phyloP scores from a whole-genome alignment of 2,329 filamentous ascomycete species.

The Diaporthe ilicicola region DNA sequence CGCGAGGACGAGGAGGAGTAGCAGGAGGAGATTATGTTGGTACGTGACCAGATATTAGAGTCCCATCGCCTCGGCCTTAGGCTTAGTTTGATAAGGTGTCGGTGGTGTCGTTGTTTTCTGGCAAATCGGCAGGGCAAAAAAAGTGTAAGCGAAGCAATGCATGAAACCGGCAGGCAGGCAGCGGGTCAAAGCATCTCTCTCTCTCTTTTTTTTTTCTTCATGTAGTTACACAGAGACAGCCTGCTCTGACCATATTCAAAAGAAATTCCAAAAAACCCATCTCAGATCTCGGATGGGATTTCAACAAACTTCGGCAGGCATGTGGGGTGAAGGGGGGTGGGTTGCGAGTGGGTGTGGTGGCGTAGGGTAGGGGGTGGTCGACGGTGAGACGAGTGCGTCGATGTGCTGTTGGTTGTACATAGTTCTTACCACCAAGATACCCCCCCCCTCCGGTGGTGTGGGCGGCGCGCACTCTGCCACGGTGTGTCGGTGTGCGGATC shows the following conservation, averaged over 20 bases:
- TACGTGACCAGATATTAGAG: neutral
- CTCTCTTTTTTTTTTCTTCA: neutral
- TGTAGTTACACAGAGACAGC: neutral
- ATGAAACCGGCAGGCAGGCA: constrained; percentile 26
- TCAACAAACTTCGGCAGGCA: constrained; percentile 15
- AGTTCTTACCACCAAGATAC: constrained; percentile 28
- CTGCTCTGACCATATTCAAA: constrained; percentile 4
- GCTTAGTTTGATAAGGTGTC: neutral
- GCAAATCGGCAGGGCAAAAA: constrained; percentile 9
- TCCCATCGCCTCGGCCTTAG: constrained; percentile 1
- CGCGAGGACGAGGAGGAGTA: neutral
- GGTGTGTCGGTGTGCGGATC: constrained; percentile 7
- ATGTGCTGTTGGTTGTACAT: constrained; percentile 25
- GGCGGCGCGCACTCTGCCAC: neutral
- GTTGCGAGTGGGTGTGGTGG: neutral
- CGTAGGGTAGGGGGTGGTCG: neutral
- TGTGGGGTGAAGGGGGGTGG: neutral
- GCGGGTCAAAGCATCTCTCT: constrained; percentile 14
- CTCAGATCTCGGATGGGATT: constrained; percentile 15
- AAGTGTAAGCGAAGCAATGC: constrained; percentile 27
- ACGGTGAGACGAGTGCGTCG: constrained; percentile 14
- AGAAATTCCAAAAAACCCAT: constrained; percentile 4
- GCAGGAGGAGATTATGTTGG: neutral
- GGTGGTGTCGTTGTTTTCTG: neutral
- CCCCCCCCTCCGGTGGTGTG: neutral